phyloP scores from a whole-genome alignment of 192 early-diverging fungal species.

The Coemansia sp. region DNA sequence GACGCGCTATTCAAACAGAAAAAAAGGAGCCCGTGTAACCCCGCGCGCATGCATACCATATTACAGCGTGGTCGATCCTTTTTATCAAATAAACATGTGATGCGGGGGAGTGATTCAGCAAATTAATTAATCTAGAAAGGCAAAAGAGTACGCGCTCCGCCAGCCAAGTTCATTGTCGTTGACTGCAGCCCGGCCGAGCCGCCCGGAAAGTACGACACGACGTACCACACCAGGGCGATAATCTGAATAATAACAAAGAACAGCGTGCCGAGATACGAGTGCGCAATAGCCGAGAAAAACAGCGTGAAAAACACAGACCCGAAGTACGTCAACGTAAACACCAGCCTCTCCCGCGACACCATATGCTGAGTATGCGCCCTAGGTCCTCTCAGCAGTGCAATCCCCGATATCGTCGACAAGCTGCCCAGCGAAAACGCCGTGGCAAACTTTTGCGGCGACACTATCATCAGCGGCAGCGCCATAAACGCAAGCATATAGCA shows the following conservation, averaged over 20 bases:
- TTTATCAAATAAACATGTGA: neutral
- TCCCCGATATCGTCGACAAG: constrained; percentile 39
- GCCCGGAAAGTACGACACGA: constrained; percentile 83
- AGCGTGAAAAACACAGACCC: constrained; percentile 83
- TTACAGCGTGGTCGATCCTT: neutral
- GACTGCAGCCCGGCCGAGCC: constrained; percentile 63
- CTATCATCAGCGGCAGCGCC: constrained; percentile 63
- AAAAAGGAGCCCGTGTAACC: neutral
- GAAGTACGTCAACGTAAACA: constrained; percentile 81
- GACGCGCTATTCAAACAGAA: neutral
- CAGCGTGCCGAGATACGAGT: constrained; percentile 78
- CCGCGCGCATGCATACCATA: neutral
- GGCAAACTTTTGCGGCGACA: constrained; percentile 77
- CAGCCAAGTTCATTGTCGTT: constrained; percentile 52
- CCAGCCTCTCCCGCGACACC: constrained; percentile 73
- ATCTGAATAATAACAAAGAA: constrained; percentile 79
- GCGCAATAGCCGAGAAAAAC: constrained; percentile 74
- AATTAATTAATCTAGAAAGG: constrained; percentile 24
- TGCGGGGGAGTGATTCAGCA: neutral
- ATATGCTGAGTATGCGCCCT: constrained; percentile 79
- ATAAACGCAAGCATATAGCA: constrained; percentile 61
- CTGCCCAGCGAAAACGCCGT: constrained; percentile 78
- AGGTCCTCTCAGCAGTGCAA: constrained; percentile 83
- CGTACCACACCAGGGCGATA: constrained; percentile 79
- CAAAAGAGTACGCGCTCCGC: constrained; percentile 47